Conservation (phyloP, 768 basidiomycete species). For the Lactifluus piperatus region DNA sequence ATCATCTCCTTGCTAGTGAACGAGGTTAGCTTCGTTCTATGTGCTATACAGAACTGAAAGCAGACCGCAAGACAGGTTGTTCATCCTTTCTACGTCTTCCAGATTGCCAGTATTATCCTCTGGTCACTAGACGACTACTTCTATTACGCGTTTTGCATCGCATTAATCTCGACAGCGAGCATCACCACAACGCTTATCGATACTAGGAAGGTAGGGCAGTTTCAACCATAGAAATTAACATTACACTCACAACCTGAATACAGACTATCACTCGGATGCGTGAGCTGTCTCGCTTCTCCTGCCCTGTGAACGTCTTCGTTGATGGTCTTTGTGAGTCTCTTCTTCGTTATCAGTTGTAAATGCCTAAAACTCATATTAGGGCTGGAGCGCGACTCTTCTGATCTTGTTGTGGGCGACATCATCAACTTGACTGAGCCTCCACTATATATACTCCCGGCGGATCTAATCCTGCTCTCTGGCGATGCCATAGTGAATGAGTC, state of each 20-base stretch:
- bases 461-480: slow-evolving; percentile 86
- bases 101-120: slow-evolving; percentile 87
- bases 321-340: slow-evolving; percentile 44
- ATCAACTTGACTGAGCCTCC: slow-evolving; percentile 77
- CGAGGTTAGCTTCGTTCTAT: slow-evolving; percentile 49
- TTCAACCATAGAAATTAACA: neutral
- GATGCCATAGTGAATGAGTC: slow-evolving; percentile 98
- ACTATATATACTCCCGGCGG: slow-evolving; percentile 73
- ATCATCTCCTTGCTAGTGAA: slow-evolving; percentile 71
- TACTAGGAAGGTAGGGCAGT: slow-evolving; percentile 67
- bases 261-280: slow-evolving; percentile 91
- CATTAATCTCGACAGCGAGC: slow-evolving; percentile 78
- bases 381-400: slow-evolving; percentile 60
- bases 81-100: slow-evolving; percentile 98
- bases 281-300: slow-evolving; percentile 89
- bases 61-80: slow-evolving; percentile 50
- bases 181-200: slow-evolving; percentile 83
- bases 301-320: slow-evolving; percentile 59
- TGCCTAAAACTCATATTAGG: slow-evolving; percentile 36
- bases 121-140: slow-evolving; percentile 96
- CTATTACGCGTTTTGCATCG: slow-evolving; percentile 97
- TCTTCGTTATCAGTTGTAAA: neutral
- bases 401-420: slow-evolving; percentile 87
- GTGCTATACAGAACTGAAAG: neutral
- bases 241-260: slow-evolving; percentile 1